Conservation (phyloP, 2,329 filamentous ascomycete species). For the Teratosphaeria gauchensis region DNA sequence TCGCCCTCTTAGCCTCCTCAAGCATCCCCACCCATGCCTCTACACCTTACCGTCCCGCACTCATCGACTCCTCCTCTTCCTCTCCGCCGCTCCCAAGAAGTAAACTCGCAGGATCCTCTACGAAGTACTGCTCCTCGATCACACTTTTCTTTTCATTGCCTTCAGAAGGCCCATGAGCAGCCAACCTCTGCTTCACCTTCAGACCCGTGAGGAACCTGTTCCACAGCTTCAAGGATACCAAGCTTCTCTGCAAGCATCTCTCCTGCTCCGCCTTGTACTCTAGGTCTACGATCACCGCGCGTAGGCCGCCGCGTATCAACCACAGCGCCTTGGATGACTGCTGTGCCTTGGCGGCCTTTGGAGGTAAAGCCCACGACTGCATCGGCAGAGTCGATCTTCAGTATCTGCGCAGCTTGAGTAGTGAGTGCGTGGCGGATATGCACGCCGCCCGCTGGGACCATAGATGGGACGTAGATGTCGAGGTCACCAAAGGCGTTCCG, state of each 20-base stretch:
- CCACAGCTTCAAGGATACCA: conserved; percentile 46
- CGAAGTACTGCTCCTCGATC: conserved; percentile 8
- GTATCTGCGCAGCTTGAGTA: conserved; percentile 59
- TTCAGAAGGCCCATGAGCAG: conserved; percentile 36
- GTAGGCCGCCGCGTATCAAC: conserved; percentile 65
- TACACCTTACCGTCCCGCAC: conserved; percentile 10
- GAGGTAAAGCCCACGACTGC: conserved; percentile 88
- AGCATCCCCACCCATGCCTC: conserved; percentile 2
- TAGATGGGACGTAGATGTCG: conserved; percentile 53
- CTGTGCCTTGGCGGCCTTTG: conserved; percentile 69
- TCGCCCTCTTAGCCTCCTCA: neutral
- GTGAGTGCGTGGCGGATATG: conserved; percentile 52
- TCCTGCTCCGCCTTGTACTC: conserved; percentile 20
- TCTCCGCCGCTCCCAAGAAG: conserved; percentile 26
- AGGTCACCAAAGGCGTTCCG: conserved; percentile 54
- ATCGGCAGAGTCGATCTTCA: conserved; percentile 78
- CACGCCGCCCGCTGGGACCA: conserved; percentile 50
- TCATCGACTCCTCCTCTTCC: conserved; percentile 13
- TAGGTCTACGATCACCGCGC: conserved; percentile 58
- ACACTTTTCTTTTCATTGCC: conserved; percentile 11
- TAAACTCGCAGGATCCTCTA: neutral
- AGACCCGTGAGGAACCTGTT: conserved; percentile 53
- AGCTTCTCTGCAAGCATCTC: conserved; percentile 25
- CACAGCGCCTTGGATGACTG: conserved; percentile 68
- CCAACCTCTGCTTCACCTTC: conserved; percentile 63